Base-by-base conservation (phyloP, 495 filamentous ascomycete species). In the Podospora sp. region DNA sequence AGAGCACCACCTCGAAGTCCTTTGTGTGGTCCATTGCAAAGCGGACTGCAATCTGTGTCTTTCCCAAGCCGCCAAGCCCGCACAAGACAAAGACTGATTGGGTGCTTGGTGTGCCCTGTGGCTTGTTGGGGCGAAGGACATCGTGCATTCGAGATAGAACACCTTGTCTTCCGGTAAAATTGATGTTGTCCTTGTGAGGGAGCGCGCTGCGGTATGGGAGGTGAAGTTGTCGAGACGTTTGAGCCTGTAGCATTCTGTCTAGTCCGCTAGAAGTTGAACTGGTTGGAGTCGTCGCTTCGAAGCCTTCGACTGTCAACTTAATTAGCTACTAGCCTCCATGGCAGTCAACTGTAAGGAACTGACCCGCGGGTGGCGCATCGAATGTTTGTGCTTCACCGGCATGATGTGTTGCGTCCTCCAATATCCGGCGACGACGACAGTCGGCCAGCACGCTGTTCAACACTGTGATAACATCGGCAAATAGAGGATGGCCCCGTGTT, bases 131-230 rank as follows among this genome's bases (percentile, higher is more conserved):
- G 4, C 24, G n/a, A 6, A 58, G 55, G 20, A 16, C n/a, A 16
- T 16, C 16, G 24, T 58, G 16, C 4, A 58, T 58, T 18, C 16
- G n/a, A 4, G 24, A 18, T 58, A 58, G 55, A 20, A 58, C 55
- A 20, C 24, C 55, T 16, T 18, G 5, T 24, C 55, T 58, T 3
- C 55, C 55, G 6, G 20, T 24, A 27, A 58, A 58, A 6, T 58
- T 58, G 55, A 58, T 6, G 55, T 58, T 58, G 12, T 58, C 20
- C 24, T 58, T 58, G 55, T 58, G 55, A 58, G 55, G 55, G 24
- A 58, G 24, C 14, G 24, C 24, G 16, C 20, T 58, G 3, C 24
- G 55, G 55, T 16, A 58, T 4, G 55, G 55, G 14, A 58, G 24
- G 5, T 27, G n/a, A 5, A 58, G 29, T 33, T 33, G n/a, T 58